These are phyloP conservation scores for Fusarium temperatum DNA, from an alignment of 2,329 filamentous ascomycete species.

Conservation along the genomic window DNA sequence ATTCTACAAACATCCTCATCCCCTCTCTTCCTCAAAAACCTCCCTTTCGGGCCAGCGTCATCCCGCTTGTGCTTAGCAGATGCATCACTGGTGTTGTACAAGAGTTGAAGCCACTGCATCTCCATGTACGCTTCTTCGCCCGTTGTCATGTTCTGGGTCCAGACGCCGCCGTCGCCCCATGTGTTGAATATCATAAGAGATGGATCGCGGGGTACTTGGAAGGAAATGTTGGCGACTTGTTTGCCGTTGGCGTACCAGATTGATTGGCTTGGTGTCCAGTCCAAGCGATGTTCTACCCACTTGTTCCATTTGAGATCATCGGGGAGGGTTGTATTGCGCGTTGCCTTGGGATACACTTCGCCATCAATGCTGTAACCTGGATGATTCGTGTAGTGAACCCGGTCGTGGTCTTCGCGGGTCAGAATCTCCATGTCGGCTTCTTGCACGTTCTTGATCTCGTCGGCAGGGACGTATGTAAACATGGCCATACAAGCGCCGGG, in stretches of 20 bases:
- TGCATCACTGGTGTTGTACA: neutral
- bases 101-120: neutral
- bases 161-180: neutral
- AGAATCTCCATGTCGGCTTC: neutral
- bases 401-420: neutral
- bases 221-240: neutral
- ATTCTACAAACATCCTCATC: neutral
- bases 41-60: neutral
- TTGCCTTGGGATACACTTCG: neutral
- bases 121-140: neutral
- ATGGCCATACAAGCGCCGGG: neutral
- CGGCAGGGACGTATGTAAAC: neutral
- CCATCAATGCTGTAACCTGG: neutral
- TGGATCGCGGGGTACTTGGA: neutral
- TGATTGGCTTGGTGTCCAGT: neutral
- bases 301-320: neutral
- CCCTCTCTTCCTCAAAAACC: neutral
- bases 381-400: neutral
- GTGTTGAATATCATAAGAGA: neutral
- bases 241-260: neutral
- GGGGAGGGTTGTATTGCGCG: neutral
- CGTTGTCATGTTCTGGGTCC: neutral
- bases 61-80: neutral
- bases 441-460: neutral
- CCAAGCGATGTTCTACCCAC: neutral